These are phyloP conservation scores for Camelina hispida DNA, from an alignment of 345 rosid genomes.

Conservation along the genomic window DNA sequence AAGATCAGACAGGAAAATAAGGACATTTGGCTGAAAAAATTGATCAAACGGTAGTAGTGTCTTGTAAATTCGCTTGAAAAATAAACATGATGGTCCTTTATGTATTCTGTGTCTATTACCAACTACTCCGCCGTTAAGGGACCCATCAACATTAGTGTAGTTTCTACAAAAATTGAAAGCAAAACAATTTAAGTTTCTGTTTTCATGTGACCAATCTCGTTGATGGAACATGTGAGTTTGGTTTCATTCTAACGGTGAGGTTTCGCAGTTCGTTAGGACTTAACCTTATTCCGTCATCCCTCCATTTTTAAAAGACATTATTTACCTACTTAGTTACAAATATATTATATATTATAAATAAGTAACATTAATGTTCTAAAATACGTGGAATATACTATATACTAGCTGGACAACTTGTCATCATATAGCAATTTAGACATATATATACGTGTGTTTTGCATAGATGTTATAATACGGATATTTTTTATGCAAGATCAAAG, in stretches of 20 bases:
- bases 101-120: slow-evolving; percentile 31
- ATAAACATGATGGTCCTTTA: slow-evolving; percentile 40
- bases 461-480: not conserved
- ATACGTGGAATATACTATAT: not conserved
- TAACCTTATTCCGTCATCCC: slow-evolving; percentile 10
- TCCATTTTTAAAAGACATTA: not conserved
- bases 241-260: slow-evolving; percentile 25
- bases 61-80: slow-evolving; percentile 29
- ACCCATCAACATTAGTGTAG: slow-evolving; percentile 9
- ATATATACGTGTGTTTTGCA: not conserved
- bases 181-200: slow-evolving; percentile 5
- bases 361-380: not conserved
- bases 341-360: no score
- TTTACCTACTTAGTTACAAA: not conserved
- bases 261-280: slow-evolving; percentile 31
- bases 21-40: not conserved
- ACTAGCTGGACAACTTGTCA: not conserved
- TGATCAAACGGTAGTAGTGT: slow-evolving; percentile 31
- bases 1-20: no score
- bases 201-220: slow-evolving; percentile 38
- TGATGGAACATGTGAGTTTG: slow-evolving; percentile 40
- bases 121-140: slow-evolving; percentile 33
- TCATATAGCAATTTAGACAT: not conserved
- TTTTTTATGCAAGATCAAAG: not conserved
- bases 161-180: slow-evolving; percentile 8